Evolutionary conservation across 768 basidiomycete genomes (phyloP), one percentile per base, ranked within the genome.

Genomic region (Calocybe gangraenosa): DNA sequence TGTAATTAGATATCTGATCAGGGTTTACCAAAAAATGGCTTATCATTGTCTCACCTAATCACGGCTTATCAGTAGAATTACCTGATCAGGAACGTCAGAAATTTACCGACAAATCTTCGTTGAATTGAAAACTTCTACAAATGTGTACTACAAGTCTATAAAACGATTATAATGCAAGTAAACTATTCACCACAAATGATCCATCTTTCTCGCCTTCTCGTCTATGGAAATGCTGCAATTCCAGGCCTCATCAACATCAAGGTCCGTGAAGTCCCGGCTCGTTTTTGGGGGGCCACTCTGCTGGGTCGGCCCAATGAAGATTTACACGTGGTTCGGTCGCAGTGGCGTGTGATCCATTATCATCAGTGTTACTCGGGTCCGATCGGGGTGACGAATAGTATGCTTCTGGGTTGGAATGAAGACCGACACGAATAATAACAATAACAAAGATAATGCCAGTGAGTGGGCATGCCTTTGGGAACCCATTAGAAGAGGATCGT

Each of bases 381-480:
- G 19, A 28, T 11, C 35, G 44, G 2, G 35, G 22, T 13, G 44
- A 37, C 19, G 44, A 35, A 34, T 35, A 44, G 15, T 44, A 44
- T 2, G 44, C 34, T 13, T 44, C 44, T 3, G 44, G 44, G 2
- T 23, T 8, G 25, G 44, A 37, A 28, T 44, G 28, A 4, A 44
- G 19, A 2, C 44, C 36, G 2, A 44, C 35, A 17, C 44, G 44
- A 22, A 44, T 44, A 22, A 44, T 44, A 23, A 44, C 44, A 18
- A 44, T 37, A 8, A 44, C 19, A n/a, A 44, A 44, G 25, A 44
- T 25, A 25, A 44, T 44, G 2, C 44, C 44, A n/a, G 44, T 44
- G 18, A 44, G 44, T 25, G 44, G 44, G 36, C 44, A 44, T 11
- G 44, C 36, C 44, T 44, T n/a, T n/a, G n/a, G n/a, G n/a, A 7